These are phyloP conservation scores for Sclerotinia subarctica DNA, from an alignment of 2,329 filamentous ascomycete species.

Conservation along the genomic window DNA sequence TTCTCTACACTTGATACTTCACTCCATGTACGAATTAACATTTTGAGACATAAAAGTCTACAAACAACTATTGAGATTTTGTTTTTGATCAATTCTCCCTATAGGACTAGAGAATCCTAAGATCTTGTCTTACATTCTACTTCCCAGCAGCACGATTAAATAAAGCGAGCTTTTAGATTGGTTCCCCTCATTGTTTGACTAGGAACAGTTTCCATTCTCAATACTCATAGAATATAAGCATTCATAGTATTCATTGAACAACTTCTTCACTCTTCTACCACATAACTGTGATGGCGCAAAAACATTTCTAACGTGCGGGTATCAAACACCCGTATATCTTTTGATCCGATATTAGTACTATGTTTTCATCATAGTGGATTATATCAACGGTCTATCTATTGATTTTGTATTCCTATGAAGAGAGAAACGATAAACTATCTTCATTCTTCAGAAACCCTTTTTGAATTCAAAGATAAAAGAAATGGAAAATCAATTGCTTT, in stretches of 20 bases:
- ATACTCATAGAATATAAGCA: not conserved
- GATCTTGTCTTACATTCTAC: not conserved
- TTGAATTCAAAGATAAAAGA: no score
- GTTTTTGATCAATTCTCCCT: not conserved
- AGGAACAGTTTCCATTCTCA: not conserved
- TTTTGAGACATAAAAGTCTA: no score
- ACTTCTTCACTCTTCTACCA: no score
- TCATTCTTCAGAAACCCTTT: no score
- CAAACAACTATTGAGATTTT: not conserved
- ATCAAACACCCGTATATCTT: not conserved
- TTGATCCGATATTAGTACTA: not conserved
- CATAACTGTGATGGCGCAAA: not conserved
- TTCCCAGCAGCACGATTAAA: not conserved
- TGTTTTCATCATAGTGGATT: no score
- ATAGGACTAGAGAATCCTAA: not conserved
- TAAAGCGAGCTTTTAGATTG: not conserved
- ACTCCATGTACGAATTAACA: not conserved
- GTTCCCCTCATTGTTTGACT: not conserved
- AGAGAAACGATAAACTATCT: no score
- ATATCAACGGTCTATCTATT: no score
- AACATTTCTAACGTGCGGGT: not conserved
- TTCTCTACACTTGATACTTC: not conserved
- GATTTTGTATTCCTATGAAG: no score
- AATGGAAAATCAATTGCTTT: no score
- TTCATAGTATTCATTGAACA: not conserved